Conservation (phyloP, 176 grass and related monocot species). For the Alopecurus myosuroides region DNA sequence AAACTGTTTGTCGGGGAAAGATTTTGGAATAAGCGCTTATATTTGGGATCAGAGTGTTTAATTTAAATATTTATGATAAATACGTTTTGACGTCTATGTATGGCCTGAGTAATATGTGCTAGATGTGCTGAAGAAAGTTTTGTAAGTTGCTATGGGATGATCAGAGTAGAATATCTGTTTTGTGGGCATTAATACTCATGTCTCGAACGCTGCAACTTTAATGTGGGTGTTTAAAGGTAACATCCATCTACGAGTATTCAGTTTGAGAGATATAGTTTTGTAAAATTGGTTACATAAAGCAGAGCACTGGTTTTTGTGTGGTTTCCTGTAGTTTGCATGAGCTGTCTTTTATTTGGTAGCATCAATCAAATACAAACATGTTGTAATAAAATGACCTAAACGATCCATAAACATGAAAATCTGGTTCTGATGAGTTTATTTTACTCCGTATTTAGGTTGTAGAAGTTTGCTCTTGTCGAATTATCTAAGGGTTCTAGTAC, state of each 20-base stretch:
- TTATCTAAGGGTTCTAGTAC: slow-evolving; percentile 1
- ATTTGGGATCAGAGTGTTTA: neutral
- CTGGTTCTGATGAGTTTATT: neutral
- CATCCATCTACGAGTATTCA: neutral
- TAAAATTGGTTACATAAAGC: neutral
- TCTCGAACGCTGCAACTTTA: neutral
- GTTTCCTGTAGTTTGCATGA: neutral
- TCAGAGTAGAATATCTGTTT: neutral
- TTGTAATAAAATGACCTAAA: neutral
- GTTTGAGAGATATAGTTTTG: neutral
- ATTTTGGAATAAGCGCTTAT: neutral
- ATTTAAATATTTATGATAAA: neutral
- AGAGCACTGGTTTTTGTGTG: neutral
- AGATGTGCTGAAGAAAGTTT: neutral
- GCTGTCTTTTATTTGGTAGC: slow-evolving; percentile 1
- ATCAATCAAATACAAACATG: neutral
- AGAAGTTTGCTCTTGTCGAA: slow-evolving; percentile 2
- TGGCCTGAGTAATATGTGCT: neutral
- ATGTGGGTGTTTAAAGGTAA: neutral
- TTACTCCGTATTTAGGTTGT: neutral
- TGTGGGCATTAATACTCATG: neutral
- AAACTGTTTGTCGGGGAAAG: neutral
- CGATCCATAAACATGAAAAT: neutral
- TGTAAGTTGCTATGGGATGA: neutral
- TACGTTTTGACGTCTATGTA: neutral